These are phyloP conservation scores for Wickerhamiella nectarea DNA, from an alignment of 805 yeast species.

Conservation along the genomic window DNA sequence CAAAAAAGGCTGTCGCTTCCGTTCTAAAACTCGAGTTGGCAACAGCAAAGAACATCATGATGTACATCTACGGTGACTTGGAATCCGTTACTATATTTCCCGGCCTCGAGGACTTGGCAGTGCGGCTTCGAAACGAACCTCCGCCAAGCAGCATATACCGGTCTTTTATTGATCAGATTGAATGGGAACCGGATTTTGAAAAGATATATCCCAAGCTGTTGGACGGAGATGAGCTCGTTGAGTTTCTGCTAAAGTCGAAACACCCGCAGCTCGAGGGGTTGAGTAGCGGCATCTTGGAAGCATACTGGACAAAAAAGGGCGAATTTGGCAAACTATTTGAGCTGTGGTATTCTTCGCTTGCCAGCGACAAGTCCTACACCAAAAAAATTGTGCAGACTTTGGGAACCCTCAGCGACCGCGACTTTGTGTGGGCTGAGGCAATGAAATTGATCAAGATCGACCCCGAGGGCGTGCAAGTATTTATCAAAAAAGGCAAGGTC, in stretches of 20 bases:
- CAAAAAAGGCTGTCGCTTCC: neutral
- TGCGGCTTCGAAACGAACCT: slow-evolving; percentile 2
- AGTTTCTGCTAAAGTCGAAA: slow-evolving; percentile 10
- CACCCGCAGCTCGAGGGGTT: neutral
- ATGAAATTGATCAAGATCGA: slow-evolving; percentile 24
- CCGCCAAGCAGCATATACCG: neutral
- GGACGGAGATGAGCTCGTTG: slow-evolving; percentile 8
- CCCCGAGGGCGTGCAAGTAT: slow-evolving; percentile 25
- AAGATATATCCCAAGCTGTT: slow-evolving; percentile 7
- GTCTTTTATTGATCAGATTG: neutral
- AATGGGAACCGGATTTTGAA: slow-evolving; percentile 4
- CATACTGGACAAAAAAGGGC: neutral
- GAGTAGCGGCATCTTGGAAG: neutral
- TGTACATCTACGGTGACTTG: slow-evolving; percentile 20
- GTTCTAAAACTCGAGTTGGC: neutral
- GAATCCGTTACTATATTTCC: slow-evolving; percentile 13
- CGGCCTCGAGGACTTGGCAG: slow-evolving; percentile 20
- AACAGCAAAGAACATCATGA: slow-evolving; percentile 9
- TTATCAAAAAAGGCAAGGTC: slow-evolving; percentile 19
- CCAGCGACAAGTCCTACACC: slow-evolving; percentile 18
- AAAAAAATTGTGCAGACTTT: slow-evolving; percentile 21
- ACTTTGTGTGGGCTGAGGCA: slow-evolving; percentile 28
- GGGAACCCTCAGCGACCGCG: slow-evolving; percentile 18
- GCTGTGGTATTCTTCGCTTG: slow-evolving; percentile 20
- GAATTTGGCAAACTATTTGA: slow-evolving; percentile 16